These are phyloP conservation scores for Cyclotella sp. DNA, from an alignment of 108 stramenopile genomes.

Conservation along the genomic window DNA sequence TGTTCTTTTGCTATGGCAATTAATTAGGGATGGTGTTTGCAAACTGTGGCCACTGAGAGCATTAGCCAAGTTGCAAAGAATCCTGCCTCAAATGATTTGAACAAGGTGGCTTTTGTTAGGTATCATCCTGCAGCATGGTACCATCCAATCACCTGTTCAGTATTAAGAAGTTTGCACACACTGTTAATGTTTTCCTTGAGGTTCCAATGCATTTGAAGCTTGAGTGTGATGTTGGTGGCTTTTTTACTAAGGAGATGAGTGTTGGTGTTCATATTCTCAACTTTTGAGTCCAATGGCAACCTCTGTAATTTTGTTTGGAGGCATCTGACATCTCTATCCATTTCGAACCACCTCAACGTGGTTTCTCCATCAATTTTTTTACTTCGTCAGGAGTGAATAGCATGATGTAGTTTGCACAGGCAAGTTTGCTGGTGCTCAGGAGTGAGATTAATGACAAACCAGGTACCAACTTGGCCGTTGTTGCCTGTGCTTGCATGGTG, in stretches of 20 bases:
- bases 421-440: constrained; percentile 23
- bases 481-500: not conserved
- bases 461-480: constrained; percentile 10
- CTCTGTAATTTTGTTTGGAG: no score
- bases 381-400: constrained; percentile 6
- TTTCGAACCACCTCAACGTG: not conserved
- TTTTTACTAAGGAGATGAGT: not conserved
- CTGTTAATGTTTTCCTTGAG: not conserved
- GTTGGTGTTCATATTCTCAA: no score
- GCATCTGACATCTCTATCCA: constrained; percentile 19
- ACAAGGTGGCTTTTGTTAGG: constrained; percentile 13
- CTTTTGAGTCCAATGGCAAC: no score
- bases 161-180: constrained; percentile 3
- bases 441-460: not conserved
- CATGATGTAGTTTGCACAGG: constrained; percentile 18
- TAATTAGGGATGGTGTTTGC: not conserved
- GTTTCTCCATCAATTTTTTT: not conserved
- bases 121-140: constrained; percentile 25
- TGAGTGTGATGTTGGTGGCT: not conserved
- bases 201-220: no score
- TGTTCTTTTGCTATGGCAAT: constrained; percentile 7
- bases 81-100: constrained; percentile 11
- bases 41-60: not conserved
- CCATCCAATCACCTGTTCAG: constrained; percentile 10
- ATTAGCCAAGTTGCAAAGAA: constrained; percentile 20